Evolutionary conservation across 2,329 filamentous ascomycete species (phyloP), one percentile per base, ranked within the genome.

Genomic region (Claviceps lovelessii): DNA sequence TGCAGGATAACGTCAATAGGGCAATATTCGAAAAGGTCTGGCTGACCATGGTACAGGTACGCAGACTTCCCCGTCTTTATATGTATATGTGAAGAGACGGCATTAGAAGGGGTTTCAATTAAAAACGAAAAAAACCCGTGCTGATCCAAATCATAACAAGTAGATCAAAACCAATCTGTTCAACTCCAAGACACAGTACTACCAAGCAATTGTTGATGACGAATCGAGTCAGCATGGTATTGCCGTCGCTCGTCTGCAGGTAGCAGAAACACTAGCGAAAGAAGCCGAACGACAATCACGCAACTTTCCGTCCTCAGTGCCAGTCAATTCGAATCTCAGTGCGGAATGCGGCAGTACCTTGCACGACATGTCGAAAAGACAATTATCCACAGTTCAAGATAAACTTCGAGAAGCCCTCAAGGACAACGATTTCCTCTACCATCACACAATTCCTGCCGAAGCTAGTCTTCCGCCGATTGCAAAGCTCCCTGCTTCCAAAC

Each of bases 391-490:
- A 37, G 85, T 95, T 3, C 86, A 95, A 65, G 86, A 91, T 58
- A 90, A 87, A 67, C 73, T 95, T 28, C 75, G 76, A 19, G 84
- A 88, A 57, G 77, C 90, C 51, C 77, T 79, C 61, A 95, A 95
- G 64, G 93, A 98, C 68, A 98, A 98, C 61, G 93, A 98, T 67
- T 97, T 93, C 69, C 95, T 98, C 66, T 98, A 98, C 65, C 93
- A 98, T 67, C 89, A 97, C 62, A 84, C 83, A 1, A 85, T 98
- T 1, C 91, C 93, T 0, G 84, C 85, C 10, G 90, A 96, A 68
- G 87, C 90, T 4, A 85, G 85, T 33, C 73, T 98, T 13, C 74
- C 88, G 1, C 79, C 85, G 1, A 90, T 98, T 51, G 80, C 90
- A 3, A 98, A 97, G 68, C 77, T 97, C 17, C 90, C 91, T 5